Base-by-base conservation (phyloP, 805 yeast species). In the Metschnikowia arizonensis region DNA sequence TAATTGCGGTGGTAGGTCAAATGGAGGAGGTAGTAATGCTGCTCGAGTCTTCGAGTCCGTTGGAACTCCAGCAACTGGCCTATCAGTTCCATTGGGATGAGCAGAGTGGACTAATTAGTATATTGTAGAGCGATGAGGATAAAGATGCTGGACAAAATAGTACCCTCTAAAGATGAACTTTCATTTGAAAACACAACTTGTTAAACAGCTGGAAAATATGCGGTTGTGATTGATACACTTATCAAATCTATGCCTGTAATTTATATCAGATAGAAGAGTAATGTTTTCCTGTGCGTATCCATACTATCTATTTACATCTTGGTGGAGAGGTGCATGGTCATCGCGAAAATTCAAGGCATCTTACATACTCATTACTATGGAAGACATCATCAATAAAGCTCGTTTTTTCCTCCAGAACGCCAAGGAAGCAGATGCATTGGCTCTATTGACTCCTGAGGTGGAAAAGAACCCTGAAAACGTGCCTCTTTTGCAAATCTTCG, bases 1-100 rank as follows among this genome's bases (percentile, higher is more conserved):
- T 74, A 71, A 62, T 82, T 84, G 50, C 95, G 69, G 55, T 83
- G 87, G 57, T 83, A 80, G 3, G 87, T 51, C 32, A 88, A 62
- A 51, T 79, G 84, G 3, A 88, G 61, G 3, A 86, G 55, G 19
- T 76, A 73, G 42, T 65, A 77, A 63, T 89, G 96, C 38, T 64
- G 68, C 18, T 51, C 51, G 32, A 53, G 32, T 26, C 28, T 37
- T 17, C 40, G 33, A 21, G 24, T 37, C 7, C 40, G 33, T 26
- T 37, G 40, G 18, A 26, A 37, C 18, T 37, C 40, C 40, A 28
- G 40, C 26, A 28, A 24, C 12, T 19, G 25, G 23, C 6, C 15
- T 14, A 24, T 8, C 29, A 11, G 24, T 11, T 17, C 31, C 40
- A 37, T 37, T 12, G 12, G 7, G 40, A 9, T 21, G 15, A 21